Base-by-base conservation (phyloP, 139 green algal genomes). In the Auxenochlorella pyrenoidosa region DNA sequence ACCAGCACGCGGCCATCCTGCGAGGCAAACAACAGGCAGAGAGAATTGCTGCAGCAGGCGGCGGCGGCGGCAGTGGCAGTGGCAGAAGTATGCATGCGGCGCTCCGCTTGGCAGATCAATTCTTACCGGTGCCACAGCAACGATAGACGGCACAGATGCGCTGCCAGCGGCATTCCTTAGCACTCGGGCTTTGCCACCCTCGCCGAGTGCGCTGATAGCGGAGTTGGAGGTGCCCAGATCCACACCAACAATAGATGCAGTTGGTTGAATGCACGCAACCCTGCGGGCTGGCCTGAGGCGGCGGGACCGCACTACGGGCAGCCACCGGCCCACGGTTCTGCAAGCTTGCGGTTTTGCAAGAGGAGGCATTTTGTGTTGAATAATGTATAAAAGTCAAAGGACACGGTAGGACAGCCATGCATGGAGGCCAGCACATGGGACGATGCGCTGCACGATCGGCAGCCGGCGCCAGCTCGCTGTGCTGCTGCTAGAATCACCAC, bases 161-260 rank as follows among this genome's bases (percentile, higher is more conserved):
- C 41, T 38, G 34, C 88, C 88, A 5, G 41, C 16, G 0, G 76
- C 86, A 54, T 82, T 83, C 32, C 65, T 34, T 10, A 91, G 66
- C 24, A 95, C 86, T 10, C 75, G 66, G 5, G 89, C 81, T 8
- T 51, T 22, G 34, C 84, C 87, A 2, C 89, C 92, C 18, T 82
- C 8, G 24, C 83, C 65, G 34, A 84, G 77, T 15, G 66, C 85
- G 22, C 92, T 93, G 13, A 96, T 88, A 0, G 91, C 93, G 19
- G 89, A 94, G 76, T 94, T 96, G 21, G 88, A 93, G 24, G 95
- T 97, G 16, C 95, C 95, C 75, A 97, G 88, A 79, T 97, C 95
- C 21, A 97, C 96, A 30, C 95, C 95, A 0, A 95, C 89, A 5
- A 91, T 43, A 18, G 87, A 78, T 43, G 76, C 76, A 24, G 30